Evolutionary conservation across 2,329 filamentous ascomycete genomes (phyloP).

Genomic region (Curvularia hawaiiensis): DNA sequence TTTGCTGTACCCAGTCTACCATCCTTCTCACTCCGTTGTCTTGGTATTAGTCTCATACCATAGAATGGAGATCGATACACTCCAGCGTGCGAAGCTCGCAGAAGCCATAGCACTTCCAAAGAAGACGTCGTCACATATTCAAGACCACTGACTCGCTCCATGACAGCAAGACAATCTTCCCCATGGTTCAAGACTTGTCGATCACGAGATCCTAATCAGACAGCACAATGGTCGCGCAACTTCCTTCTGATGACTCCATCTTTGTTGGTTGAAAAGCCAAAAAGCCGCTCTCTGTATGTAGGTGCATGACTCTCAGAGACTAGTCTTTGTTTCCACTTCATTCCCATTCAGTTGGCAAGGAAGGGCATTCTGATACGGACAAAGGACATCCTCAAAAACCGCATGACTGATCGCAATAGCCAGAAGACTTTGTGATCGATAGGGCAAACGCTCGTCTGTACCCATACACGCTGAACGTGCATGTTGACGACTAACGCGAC

Average conservation of each 20-base stretch:
- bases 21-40: constrained; percentile 11
- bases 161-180: constrained; percentile 20
- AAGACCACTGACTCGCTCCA: constrained; percentile 9
- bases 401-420: constrained; percentile 56
- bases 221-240: constrained; percentile 27
- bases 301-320: constrained; percentile 84
- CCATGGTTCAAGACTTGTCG: constrained; percentile 14
- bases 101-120: constrained; percentile 23
- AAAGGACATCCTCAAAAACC: constrained; percentile 98
- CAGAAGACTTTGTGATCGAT: constrained; percentile 30
- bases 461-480: constrained; percentile 56
- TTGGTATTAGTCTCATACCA: constrained; percentile 15
- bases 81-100: constrained; percentile 8
- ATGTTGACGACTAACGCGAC: constrained; percentile 70
- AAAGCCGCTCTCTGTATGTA: constrained; percentile 72
- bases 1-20: constrained; percentile 21
- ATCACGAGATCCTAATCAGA: constrained; percentile 34
- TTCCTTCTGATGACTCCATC: constrained; percentile 21
- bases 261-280: constrained; percentile 22
- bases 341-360: constrained; percentile 46
- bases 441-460: constrained; percentile 63
- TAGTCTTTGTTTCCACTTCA: constrained; percentile 92
- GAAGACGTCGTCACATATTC: constrained; percentile 17
- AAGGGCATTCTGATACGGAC: constrained; percentile 75
- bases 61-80: constrained; percentile 20